Conservation (phyloP, 495 filamentous ascomycete species). For the Penicillium paxilli region DNA sequence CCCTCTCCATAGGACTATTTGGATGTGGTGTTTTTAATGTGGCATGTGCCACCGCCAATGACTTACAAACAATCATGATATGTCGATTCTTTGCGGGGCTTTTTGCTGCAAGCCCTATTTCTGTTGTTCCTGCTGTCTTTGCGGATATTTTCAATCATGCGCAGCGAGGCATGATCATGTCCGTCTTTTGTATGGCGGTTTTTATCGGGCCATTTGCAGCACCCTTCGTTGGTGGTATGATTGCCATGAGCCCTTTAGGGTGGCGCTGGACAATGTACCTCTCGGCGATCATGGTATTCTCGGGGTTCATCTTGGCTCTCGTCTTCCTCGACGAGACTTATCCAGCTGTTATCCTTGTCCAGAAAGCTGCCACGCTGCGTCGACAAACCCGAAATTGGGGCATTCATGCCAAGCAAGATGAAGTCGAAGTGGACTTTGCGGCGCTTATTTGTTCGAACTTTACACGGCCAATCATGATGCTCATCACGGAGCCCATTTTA, state of each 20-base stretch:
- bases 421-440: conserved; percentile 36
- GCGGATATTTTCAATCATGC: conserved; percentile 62
- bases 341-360: conserved; percentile 33
- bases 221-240: conserved; percentile 47
- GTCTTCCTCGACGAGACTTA: conserved; percentile 38
- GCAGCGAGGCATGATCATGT: conserved; percentile 58
- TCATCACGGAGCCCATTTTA: conserved; percentile 42
- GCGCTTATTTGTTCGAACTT: conserved; percentile 42
- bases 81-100: conserved; percentile 70
- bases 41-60: conserved; percentile 60
- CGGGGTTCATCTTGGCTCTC: conserved; percentile 19
- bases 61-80: conserved; percentile 68
- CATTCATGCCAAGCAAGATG: conserved; percentile 49
- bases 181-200: conserved; percentile 55
- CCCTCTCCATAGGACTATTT: conserved; percentile 56
- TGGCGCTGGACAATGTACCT: conserved; percentile 50
- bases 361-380: conserved; percentile 40
- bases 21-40: conserved; percentile 54
- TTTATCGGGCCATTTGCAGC: conserved; percentile 44
- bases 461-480: conserved; percentile 40
- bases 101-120: conserved; percentile 66
- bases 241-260: conserved; percentile 31
- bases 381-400: conserved; percentile 45
- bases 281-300: conserved; percentile 37
- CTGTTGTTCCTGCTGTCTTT: conserved; percentile 67